Conservation (phyloP, 2,329 filamentous ascomycete genomes). For the Clonostachys solani region DNA sequence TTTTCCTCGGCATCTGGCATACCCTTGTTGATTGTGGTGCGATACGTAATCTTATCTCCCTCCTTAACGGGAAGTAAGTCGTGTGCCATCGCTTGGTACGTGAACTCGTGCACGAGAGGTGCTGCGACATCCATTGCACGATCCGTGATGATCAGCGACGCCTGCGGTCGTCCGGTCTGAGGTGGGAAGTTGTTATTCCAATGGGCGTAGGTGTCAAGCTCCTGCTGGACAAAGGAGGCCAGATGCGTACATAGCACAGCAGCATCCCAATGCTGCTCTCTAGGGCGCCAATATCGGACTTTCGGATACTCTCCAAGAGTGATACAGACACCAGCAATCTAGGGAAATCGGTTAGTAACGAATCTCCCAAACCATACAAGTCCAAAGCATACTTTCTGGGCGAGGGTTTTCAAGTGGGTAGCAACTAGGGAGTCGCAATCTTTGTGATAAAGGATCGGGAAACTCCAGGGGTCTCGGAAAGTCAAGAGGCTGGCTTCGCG, state of each 20-base stretch:
- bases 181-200: slow-evolving; percentile 83
- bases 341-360: slow-evolving; percentile 1
- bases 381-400: slow-evolving; percentile 69
- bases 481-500: slow-evolving; percentile 88
- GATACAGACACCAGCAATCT: slow-evolving; percentile 67
- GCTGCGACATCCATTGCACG: slow-evolving; percentile 89
- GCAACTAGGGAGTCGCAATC: slow-evolving; percentile 80
- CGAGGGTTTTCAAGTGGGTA: slow-evolving; percentile 76
- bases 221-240: slow-evolving; percentile 85
- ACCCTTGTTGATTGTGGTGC: slow-evolving; percentile 74
- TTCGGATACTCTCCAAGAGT: slow-evolving; percentile 91
- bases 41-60: slow-evolving; percentile 82
- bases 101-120: slow-evolving; percentile 91
- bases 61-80: slow-evolving; percentile 88
- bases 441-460: slow-evolving; percentile 87
- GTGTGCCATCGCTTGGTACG: slow-evolving; percentile 97
- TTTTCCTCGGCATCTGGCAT: slow-evolving; percentile 69
- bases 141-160: slow-evolving; percentile 82
- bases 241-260: slow-evolving; percentile 82
- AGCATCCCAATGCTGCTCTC: slow-evolving; percentile 75
- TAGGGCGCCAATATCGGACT: slow-evolving; percentile 85
- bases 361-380: background rate
- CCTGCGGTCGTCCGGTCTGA: slow-evolving; percentile 70
- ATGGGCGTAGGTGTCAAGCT: slow-evolving; percentile 84
- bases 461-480: slow-evolving; percentile 94